A percentile compares a stretch with the other conserved stretches of the same genome.
Evolutionary conservation across 2,329 filamentous ascomycete genomes (phyloP).

Genomic region (Fusarium proliferatum): DNA sequence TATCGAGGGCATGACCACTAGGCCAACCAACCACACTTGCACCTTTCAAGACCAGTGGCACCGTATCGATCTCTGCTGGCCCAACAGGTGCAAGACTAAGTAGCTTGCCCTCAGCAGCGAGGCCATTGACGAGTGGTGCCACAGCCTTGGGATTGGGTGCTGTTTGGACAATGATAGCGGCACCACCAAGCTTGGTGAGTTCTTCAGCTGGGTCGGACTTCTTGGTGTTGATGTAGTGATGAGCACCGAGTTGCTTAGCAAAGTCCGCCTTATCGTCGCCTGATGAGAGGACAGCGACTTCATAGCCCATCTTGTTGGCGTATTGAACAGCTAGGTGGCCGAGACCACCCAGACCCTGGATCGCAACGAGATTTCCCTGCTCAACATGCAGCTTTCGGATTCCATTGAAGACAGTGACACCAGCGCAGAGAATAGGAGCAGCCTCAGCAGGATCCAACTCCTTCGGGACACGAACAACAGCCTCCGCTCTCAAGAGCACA

Average conservation of each 20-base stretch:
- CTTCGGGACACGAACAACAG: conserved; percentile 65
- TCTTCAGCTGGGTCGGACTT: conserved; percentile 60
- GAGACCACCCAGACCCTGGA: conserved; percentile 79
- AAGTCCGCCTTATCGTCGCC: conserved; percentile 76
- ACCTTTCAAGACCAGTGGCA: conserved; percentile 59
- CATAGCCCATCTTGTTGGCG: conserved; percentile 79
- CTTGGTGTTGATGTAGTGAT: conserved; percentile 63
- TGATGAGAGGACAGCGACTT: conserved; percentile 74
- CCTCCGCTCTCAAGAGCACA: conserved; percentile 68
- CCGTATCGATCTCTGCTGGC: conserved; percentile 56
- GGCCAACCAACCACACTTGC: conserved; percentile 72
- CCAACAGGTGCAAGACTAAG: conserved; percentile 67
- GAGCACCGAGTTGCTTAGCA: conserved; percentile 60
- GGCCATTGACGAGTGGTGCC: conserved; percentile 62
- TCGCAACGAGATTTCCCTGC: conserved; percentile 64
- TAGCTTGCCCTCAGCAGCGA: conserved; percentile 67
- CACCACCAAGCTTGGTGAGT: conserved; percentile 69
- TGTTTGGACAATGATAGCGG: conserved; percentile 70
- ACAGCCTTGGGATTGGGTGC: conserved; percentile 70
- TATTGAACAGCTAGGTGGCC: conserved; percentile 84
- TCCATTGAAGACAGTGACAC: conserved; percentile 71
- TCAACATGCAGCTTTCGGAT: conserved; percentile 65
- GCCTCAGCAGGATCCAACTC: conserved; percentile 63
- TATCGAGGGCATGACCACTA: conserved; percentile 71
- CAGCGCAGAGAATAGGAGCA: conserved; percentile 72